phyloP scores from a whole-genome alignment of 805 yeast genomes.

The Ogataea corticis region DNA sequence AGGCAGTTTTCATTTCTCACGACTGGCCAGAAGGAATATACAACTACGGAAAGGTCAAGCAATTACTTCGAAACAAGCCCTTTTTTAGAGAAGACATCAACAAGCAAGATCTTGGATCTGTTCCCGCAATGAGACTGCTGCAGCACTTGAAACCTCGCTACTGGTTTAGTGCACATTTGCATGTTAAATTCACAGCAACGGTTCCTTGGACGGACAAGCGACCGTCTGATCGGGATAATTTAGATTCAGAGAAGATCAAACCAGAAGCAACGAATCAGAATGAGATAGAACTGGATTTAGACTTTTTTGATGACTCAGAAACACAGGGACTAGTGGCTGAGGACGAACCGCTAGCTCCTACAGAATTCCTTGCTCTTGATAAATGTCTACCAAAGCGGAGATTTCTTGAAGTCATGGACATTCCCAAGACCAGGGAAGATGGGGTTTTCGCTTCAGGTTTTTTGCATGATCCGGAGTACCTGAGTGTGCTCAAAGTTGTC shows the following conservation, averaged over 20 bases:
- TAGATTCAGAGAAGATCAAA: conserved; percentile 9
- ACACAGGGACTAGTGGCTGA: conserved; percentile 4
- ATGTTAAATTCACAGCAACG: conserved; percentile 65
- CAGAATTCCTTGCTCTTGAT: conserved; percentile 73
- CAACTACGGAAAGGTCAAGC: conserved; percentile 55
- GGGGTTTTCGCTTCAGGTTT: conserved; percentile 21
- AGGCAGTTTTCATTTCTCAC: conserved; percentile 70
- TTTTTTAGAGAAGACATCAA: conserved; percentile 66
- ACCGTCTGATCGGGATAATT: neutral
- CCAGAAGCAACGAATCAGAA: conserved; percentile 1
- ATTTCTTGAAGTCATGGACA: conserved; percentile 53
- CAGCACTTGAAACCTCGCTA: conserved; percentile 54
- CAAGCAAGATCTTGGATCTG: conserved; percentile 67
- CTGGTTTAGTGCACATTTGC: conserved; percentile 93
- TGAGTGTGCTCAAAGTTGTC: conserved; percentile 23
- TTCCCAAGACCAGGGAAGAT: conserved; percentile 34
- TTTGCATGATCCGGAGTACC: conserved; percentile 40
- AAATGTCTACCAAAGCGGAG: conserved; percentile 71
- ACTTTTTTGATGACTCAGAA: conserved; percentile 11
- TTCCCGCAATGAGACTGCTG: conserved; percentile 59
- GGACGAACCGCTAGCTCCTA: conserved; percentile 27
- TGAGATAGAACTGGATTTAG: conserved; percentile 34
- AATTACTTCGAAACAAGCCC: conserved; percentile 59
- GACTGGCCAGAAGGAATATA: conserved; percentile 93
- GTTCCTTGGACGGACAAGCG: conserved; percentile 33